Percentiles rank a stretch among this genome's conserved stretches.
Evolutionary conservation across 495 filamentous ascomycete genomes (phyloP).

Genomic region (Penicillium angulare): DNA sequence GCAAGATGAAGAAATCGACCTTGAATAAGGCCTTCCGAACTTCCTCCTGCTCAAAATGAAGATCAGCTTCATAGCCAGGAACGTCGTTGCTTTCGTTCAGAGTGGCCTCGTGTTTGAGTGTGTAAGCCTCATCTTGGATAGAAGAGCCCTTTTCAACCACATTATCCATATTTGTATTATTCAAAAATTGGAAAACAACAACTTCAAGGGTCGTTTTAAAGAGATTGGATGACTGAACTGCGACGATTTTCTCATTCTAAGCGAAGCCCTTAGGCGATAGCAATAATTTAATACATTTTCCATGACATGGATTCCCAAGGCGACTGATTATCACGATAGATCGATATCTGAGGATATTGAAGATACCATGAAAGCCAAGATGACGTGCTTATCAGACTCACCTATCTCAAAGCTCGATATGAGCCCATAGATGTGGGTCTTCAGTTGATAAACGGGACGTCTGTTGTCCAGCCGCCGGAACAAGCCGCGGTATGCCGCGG

Average conservation of each 20-base stretch:
- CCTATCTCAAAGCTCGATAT: slow-evolving; percentile 3
- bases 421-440: not conserved
- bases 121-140: not conserved
- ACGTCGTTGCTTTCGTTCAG: not conserved
- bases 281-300: slow-evolving; percentile 1
- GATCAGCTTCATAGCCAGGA: not conserved
- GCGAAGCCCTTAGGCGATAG: not conserved
- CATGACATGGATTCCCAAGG: not conserved
- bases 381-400: slow-evolving; percentile 6
- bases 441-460: slow-evolving; percentile 1
- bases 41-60: not conserved
- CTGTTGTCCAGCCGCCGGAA: slow-evolving; percentile 1
- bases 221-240: not conserved
- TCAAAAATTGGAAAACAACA: not conserved
- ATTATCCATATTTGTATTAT: not conserved
- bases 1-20: slow-evolving; percentile 2
- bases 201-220: not conserved
- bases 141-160: not conserved
- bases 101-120: not conserved
- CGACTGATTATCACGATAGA: not conserved
- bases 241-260: not conserved
- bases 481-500: not conserved
- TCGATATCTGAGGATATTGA: not conserved
- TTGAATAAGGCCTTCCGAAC: not conserved
- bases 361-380: slow-evolving; percentile 10